Conservation (phyloP, 306 rosid species). For the Castanea sativa region DNA sequence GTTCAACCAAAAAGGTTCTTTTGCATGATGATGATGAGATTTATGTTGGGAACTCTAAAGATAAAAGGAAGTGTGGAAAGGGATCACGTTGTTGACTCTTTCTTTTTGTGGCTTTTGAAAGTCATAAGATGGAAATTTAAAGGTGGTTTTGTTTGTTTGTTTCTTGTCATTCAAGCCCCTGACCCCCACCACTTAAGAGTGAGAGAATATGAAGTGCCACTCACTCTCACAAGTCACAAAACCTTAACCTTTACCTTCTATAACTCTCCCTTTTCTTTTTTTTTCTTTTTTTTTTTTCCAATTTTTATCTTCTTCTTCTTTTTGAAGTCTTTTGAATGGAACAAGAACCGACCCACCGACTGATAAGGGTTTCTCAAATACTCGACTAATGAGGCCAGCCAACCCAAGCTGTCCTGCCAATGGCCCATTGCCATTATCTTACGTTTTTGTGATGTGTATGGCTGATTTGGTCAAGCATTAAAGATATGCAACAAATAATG, state of each 20-base stretch:
- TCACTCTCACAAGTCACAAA: constrained; percentile 46
- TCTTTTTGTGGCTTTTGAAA: constrained; percentile 31
- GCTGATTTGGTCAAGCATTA: constrained; percentile 35
- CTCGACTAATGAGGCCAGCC: constrained; percentile 37
- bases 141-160: constrained; percentile 19
- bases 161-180: constrained; percentile 15
- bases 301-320: background rate
- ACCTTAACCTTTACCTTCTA: constrained; percentile 17
- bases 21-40: constrained; percentile 30
- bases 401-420: constrained; percentile 31
- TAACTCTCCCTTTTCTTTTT: background rate
- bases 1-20: constrained; percentile 2
- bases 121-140: constrained; percentile 35
- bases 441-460: constrained; percentile 13
- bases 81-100: constrained; percentile 47
- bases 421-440: constrained; percentile 20
- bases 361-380: constrained; percentile 33
- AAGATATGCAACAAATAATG: constrained; percentile 31
- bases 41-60: constrained; percentile 21
- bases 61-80: constrained; percentile 28
- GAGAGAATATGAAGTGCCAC: constrained; percentile 43
- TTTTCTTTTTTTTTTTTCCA: background rate
- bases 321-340: constrained; percentile 31
- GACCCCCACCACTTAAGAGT: constrained; percentile 37
- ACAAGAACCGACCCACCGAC: constrained; percentile 63